Conservation (phyloP, 345 rosid genomes). For the Turnera subulata region DNA sequence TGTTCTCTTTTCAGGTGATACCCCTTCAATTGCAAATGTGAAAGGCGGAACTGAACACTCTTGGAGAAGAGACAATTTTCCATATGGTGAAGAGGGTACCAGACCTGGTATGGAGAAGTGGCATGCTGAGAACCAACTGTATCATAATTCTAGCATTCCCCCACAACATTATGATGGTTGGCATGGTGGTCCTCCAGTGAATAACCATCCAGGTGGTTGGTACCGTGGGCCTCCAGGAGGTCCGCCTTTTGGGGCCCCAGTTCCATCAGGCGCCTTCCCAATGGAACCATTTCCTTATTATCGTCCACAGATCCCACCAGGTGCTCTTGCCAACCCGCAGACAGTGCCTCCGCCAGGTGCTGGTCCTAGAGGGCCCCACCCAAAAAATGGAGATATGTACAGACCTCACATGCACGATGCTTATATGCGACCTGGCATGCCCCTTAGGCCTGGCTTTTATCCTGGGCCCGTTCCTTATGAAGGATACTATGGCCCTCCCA, state of each 20-base stretch:
- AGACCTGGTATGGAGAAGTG: slow-evolving; percentile 57
- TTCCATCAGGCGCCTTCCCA: slow-evolving; percentile 77
- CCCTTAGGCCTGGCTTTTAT: slow-evolving; percentile 82
- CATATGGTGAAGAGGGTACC: slow-evolving; percentile 53
- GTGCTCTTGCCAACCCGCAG: slow-evolving; percentile 1
- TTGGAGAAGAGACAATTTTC: slow-evolving; percentile 67
- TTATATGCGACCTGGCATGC: slow-evolving; percentile 73
- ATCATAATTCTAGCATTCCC: slow-evolving; percentile 50
- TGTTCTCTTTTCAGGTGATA: slow-evolving; percentile 33
- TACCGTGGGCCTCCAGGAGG: slow-evolving; percentile 81
- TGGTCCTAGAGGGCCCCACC: slow-evolving; percentile 74
- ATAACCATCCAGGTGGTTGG: slow-evolving; percentile 85
- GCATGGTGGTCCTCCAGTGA: slow-evolving; percentile 80
- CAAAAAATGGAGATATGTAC: slow-evolving; percentile 64
- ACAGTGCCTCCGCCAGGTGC: slow-evolving; percentile 40
- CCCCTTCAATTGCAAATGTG: slow-evolving; percentile 33
- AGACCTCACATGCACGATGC: slow-evolving; percentile 80
- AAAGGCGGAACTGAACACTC: slow-evolving; percentile 40
- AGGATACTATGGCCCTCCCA: slow-evolving; percentile 77
- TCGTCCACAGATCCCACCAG: slow-evolving; percentile 60
- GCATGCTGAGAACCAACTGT: slow-evolving; percentile 57
- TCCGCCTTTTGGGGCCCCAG: slow-evolving; percentile 70
- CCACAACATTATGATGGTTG: slow-evolving; percentile 72
- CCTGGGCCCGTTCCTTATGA: slow-evolving; percentile 73
- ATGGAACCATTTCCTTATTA: slow-evolving; percentile 83